Evolutionary conservation across 331 rosid species (phyloP), one percentile per base, ranked within the genome.

Genomic region (Quercus lobata): DNA sequence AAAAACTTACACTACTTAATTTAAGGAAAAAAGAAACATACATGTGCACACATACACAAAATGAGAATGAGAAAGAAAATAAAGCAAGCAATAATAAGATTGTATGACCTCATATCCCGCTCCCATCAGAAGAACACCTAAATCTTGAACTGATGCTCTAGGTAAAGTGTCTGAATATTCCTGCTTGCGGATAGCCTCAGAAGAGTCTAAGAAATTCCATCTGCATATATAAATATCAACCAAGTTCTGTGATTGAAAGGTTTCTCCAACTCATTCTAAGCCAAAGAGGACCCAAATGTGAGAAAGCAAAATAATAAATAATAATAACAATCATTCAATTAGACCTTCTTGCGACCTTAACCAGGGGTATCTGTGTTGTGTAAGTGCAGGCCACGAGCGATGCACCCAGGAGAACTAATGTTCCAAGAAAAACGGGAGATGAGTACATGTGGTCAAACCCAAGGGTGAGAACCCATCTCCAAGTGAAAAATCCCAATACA

Each of bases 391-490:
- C 99, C 91, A 95, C 88, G 41, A 95, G 93, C 55, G 99, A 95
- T 72, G 92, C 89, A 22, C 90, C 98, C 32, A 95, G 86, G 72
- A 95, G 96, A 83, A 78, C 84, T 88, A 93, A 83, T 74, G 89
- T 77, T 56, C 84, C 89, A 79, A 95, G 93, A 80, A 92, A 93
- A 82, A 91, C 35, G 71, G 97, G 92, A 34, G 98, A 89, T 3
- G 98, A 78, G 89, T 30, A 93, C 94, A 95, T 91, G 88, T 92
- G 99, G 79, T 95, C 99, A 88, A 95, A 91, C 54, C 99, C 99
- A 78, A 91, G 93, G 30, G 95, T 75, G 56, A 95, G 95, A 80
- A 93, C 81, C 99, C 99, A 95, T 93, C 94, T 93, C 99, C 98
- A 93, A 61, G 93, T 90, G 76, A 95, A 90, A 83, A 95, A 85